A percentile compares a stretch with the other conserved stretches of the same genome.
These are phyloP conservation scores for Rhizopus stolonifer DNA, from an alignment of 371 early-diverging fungal species.

Conservation along the genomic window DNA sequence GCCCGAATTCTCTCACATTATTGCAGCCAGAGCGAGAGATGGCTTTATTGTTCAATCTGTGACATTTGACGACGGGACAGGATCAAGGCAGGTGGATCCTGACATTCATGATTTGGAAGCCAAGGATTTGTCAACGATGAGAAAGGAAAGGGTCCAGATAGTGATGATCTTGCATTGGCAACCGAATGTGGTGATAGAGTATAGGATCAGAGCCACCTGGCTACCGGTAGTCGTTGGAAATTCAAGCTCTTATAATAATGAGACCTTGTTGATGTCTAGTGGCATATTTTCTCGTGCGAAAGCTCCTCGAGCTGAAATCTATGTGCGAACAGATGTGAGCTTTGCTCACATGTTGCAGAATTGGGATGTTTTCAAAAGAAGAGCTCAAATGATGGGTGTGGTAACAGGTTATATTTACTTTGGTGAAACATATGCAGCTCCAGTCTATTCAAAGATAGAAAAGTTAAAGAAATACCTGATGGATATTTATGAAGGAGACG, in stretches of 20 bases:
- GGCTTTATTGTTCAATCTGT: slow-evolving; percentile 80
- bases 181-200: slow-evolving; percentile 85
- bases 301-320: slow-evolving; percentile 48
- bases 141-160: slow-evolving; percentile 66
- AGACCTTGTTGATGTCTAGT: slow-evolving; percentile 29
- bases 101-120: slow-evolving; percentile 25
- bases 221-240: slow-evolving; percentile 38
- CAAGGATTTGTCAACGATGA: slow-evolving; percentile 22
- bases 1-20: slow-evolving; percentile 69
- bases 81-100: slow-evolving; percentile 16
- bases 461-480: slow-evolving; percentile 67
- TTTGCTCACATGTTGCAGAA: slow-evolving; percentile 52
- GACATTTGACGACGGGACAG: slow-evolving; percentile 41
- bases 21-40: slow-evolving; percentile 79
- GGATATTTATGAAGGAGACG: slow-evolving; percentile 75
- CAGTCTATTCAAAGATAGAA: slow-evolving; percentile 63
- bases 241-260: slow-evolving; percentile 17
- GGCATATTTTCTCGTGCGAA: slow-evolving; percentile 41
- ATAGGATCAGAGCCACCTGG: slow-evolving; percentile 67
- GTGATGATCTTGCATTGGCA: slow-evolving; percentile 80
- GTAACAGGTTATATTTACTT: slow-evolving; percentile 40
- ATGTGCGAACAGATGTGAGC: slow-evolving; percentile 39
- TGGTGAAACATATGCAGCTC: slow-evolving; percentile 49
- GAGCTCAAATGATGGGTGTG: slow-evolving; percentile 50
- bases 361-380: slow-evolving; percentile 42